phyloP scores from a whole-genome alignment of 2,329 filamentous ascomycete species.

The Calonectria multiphialidica region DNA sequence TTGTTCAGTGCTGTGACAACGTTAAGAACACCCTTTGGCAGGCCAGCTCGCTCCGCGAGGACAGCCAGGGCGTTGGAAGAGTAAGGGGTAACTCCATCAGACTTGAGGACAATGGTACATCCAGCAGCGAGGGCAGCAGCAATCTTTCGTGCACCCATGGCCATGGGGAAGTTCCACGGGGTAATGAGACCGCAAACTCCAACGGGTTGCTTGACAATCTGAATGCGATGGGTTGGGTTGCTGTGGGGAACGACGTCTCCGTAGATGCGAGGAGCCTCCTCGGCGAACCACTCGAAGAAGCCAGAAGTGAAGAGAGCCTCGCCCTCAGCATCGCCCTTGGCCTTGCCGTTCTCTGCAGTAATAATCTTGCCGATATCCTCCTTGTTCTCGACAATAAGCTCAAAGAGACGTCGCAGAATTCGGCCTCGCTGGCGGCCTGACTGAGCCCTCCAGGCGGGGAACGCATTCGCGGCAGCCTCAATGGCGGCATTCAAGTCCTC shows the following conservation, averaged over 20 bases:
- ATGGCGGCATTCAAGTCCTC: not conserved
- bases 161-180: constrained; percentile 68
- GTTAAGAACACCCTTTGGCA: not conserved
- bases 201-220: constrained; percentile 38
- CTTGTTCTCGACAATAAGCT: not conserved
- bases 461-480: not conserved
- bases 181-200: constrained; percentile 48
- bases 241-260: constrained; percentile 2
- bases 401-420: not conserved
- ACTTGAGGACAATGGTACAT: constrained; percentile 84
- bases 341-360: not conserved
- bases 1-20: not conserved
- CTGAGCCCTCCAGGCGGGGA: not conserved
- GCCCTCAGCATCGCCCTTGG: not conserved
- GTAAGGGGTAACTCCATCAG: constrained; percentile 85
- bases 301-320: not conserved
- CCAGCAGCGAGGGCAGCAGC: constrained; percentile 74
- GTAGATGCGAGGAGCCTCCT: constrained; percentile 2
- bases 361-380: not conserved
- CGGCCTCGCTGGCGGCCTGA: not conserved
- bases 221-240: not conserved
- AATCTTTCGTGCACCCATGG: constrained; percentile 61
- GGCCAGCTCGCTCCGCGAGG: not conserved
- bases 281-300: constrained; percentile 2
- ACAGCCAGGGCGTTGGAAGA: not conserved